Percentiles rank a stretch among this genome's conserved stretches.
phyloP scores from a whole-genome alignment of 352 stramenopile genomes.

The Aphanomyces cochlioides region DNA sequence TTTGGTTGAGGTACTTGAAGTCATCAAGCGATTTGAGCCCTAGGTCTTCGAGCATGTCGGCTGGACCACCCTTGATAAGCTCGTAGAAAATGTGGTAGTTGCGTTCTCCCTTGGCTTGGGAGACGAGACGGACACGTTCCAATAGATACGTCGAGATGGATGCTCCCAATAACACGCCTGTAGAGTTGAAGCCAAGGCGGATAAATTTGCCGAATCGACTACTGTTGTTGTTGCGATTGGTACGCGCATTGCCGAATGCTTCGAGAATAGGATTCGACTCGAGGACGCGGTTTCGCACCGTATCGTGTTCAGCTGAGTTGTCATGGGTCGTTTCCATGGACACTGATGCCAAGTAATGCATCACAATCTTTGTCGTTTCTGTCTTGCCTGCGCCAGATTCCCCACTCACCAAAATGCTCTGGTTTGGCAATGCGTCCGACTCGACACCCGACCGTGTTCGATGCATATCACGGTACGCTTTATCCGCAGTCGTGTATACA shows the following conservation, averaged over 20 bases:
- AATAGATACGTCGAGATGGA: conserved; percentile 92
- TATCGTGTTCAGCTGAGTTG: conserved; percentile 28
- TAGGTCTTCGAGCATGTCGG: conserved; percentile 48
- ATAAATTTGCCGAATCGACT: conserved; percentile 97
- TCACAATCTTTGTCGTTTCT: conserved; percentile 96
- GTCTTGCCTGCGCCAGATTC: conserved; percentile 95
- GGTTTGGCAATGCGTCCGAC: conserved; percentile 38
- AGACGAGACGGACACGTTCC: conserved; percentile 93
- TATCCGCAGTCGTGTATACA: conserved; percentile 81
- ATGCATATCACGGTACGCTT: conserved; percentile 84
- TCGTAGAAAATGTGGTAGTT: conserved; percentile 99
- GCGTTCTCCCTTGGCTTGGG: conserved; percentile 90
- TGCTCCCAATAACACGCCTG: conserved; percentile 73
- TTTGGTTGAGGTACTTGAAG: conserved; percentile 86
- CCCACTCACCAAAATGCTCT: conserved; percentile 95
- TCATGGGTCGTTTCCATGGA: conserved; percentile 41
- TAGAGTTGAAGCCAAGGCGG: conserved; percentile 84
- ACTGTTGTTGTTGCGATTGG: conserved; percentile 96
- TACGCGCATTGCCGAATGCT: conserved; percentile 93
- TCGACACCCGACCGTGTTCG: conserved; percentile 47
- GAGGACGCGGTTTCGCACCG: conserved; percentile 65
- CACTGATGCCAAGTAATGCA: conserved; percentile 92
- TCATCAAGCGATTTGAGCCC: conserved; percentile 44
- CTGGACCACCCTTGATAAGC: conserved; percentile 74
- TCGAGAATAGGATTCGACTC: conserved; percentile 96